phyloP scores from a whole-genome alignment of 2,329 filamentous ascomycete genomes.

The Tolypocladium amazonense region DNA sequence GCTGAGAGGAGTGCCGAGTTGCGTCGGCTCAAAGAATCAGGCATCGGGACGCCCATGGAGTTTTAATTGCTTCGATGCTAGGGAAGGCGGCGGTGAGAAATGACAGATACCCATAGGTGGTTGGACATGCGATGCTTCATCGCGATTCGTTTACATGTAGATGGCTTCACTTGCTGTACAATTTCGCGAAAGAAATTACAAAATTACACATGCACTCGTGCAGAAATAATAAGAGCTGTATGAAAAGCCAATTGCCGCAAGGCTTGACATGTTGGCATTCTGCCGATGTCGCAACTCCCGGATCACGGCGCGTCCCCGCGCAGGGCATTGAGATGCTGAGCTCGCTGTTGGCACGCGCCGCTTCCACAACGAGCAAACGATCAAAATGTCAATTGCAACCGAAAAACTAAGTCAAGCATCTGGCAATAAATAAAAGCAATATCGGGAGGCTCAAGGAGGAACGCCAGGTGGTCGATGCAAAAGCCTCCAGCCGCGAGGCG shows the following conservation, averaged over 20 bases:
- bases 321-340: background rate
- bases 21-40: slow-evolving; percentile 45
- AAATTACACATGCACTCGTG: background rate
- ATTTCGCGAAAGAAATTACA: background rate
- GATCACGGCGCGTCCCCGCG: too few species aligned
- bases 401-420: background rate
- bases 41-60: slow-evolving; percentile 47
- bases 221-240: background rate
- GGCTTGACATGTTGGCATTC: background rate
- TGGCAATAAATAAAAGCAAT: background rate
- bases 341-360: background rate
- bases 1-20: slow-evolving; percentile 46
- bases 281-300: background rate
- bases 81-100: background rate
- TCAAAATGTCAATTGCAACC: background rate
- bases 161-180: background rate
- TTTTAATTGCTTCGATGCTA: slow-evolving; percentile 13
- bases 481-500: background rate
- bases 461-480: background rate
- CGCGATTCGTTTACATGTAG: background rate
- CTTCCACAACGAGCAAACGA: background rate
- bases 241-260: background rate
- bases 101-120: background rate
- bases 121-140: background rate
- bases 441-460: background rate